Conservation (phyloP, 768 basidiomycete genomes). For the Trametes cubensis region DNA sequence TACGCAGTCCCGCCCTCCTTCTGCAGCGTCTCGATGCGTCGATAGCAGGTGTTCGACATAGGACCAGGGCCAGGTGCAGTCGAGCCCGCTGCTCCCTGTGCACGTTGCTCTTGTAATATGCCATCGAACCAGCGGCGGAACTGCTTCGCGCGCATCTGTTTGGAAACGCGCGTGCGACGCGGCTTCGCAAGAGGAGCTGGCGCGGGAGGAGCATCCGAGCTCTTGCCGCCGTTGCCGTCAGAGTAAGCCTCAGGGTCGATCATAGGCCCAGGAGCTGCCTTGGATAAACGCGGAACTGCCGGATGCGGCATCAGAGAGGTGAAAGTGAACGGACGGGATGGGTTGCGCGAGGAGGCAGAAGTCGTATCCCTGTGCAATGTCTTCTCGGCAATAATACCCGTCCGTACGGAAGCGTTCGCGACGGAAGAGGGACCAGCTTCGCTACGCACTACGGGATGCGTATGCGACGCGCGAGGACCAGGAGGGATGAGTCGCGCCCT, state of each 20-base stretch:
- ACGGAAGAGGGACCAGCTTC: too few species aligned
- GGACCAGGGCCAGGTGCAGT: not conserved
- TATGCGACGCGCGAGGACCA: too few species aligned
- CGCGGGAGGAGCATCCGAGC: not conserved
- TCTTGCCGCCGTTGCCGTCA: not conserved
- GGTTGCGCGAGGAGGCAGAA: too few species aligned
- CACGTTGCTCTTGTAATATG: not conserved
- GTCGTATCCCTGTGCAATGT: too few species aligned
- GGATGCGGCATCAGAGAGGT: too few species aligned
- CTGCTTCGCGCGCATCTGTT: conserved; percentile 6
- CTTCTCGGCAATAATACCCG: too few species aligned
- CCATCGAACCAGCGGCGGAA: conserved; percentile 7
- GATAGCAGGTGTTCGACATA: not conserved
- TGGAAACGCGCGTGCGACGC: not conserved
- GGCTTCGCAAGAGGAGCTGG: not conserved
- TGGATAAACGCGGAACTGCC: too few species aligned
- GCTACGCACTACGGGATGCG: too few species aligned
- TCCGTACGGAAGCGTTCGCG: too few species aligned
- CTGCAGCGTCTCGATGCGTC: not conserved
- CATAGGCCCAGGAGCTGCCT: too few species aligned
- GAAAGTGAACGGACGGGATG: too few species aligned
- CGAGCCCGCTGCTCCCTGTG: not conserved
- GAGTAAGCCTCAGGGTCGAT: not conserved
- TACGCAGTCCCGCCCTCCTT: conserved; percentile 9
- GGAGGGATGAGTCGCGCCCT: too few species aligned